Evolutionary conservation across 2,329 filamentous ascomycete genomes (phyloP).

Genomic region (Sporothrix schenckii): DNA sequence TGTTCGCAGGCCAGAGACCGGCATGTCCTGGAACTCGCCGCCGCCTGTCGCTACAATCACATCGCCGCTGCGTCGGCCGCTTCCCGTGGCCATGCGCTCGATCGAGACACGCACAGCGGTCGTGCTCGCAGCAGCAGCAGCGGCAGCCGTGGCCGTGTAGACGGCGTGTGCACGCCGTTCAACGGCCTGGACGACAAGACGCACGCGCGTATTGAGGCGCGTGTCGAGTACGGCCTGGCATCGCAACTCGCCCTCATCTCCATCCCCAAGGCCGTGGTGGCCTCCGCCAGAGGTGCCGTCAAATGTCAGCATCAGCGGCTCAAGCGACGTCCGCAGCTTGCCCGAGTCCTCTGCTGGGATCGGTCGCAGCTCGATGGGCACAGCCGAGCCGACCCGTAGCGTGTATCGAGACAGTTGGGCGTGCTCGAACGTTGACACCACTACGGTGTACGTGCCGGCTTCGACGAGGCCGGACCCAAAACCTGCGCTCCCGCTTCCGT

Average conservation of each 20-base stretch:
- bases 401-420: conserved; percentile 75
- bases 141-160: conserved; percentile 37
- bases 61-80: conserved; percentile 50
- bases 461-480: conserved; percentile 53
- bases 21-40: conserved; percentile 74
- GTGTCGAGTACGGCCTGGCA: conserved; percentile 47
- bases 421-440: conserved; percentile 87
- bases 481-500: conserved; percentile 31
- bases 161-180: conserved; percentile 32
- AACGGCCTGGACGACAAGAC: conserved; percentile 49
- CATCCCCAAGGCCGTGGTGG: conserved; percentile 20
- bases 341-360: conserved; percentile 77
- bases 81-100: conserved; percentile 51
- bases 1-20: conserved; percentile 46
- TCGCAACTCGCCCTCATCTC: conserved; percentile 43
- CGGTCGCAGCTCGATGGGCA: conserved; percentile 58
- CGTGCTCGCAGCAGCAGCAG: conserved; percentile 39
- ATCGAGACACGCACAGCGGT: conserved; percentile 68
- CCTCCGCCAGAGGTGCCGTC: not conserved
- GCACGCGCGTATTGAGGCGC: conserved; percentile 61
- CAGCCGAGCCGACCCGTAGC: conserved; percentile 69
- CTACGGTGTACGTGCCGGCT: conserved; percentile 78
- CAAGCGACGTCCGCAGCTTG: conserved; percentile 63
- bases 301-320: conserved; percentile 48
- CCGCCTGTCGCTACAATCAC: conserved; percentile 67